A percentile compares a stretch with the other conserved stretches of the same genome.
Conservation (phyloP, 2,329 filamentous ascomycete genomes). For the Trichoderma polysporum region DNA sequence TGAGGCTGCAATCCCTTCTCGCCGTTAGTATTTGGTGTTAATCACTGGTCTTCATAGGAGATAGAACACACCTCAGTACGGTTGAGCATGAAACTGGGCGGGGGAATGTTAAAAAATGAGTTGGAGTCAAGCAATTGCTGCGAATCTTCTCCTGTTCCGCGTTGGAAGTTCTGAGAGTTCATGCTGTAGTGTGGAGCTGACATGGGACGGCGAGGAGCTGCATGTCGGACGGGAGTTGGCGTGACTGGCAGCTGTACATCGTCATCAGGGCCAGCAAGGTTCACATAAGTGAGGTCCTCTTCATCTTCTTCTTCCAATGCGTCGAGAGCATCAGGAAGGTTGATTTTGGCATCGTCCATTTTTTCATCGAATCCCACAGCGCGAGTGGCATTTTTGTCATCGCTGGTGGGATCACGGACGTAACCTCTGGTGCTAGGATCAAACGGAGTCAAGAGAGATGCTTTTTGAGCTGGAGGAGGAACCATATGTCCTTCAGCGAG, state of each 20-base stretch:
- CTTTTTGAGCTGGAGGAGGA: conserved; percentile 37
- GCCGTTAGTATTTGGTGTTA: background rate
- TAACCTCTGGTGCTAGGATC: conserved; percentile 36
- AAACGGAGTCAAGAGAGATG: conserved; percentile 21
- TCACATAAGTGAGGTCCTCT: conserved; percentile 20
- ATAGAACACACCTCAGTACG: background rate
- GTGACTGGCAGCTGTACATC: conserved; percentile 3
- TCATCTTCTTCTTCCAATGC: conserved; percentile 21
- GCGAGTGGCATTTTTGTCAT: conserved; percentile 30
- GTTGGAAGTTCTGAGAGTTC: background rate
- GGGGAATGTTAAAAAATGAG: background rate
- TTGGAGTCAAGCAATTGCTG: background rate
- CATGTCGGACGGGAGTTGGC: conserved; percentile 21
- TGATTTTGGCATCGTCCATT: conserved; percentile 35
- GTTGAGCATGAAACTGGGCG: background rate
- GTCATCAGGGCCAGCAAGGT: background rate
- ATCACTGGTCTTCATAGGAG: background rate
- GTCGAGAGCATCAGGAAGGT: conserved; percentile 26
- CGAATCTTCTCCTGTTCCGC: background rate
- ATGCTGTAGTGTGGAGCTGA: background rate
- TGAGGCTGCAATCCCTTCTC: background rate
- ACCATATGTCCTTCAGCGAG: conserved; percentile 43
- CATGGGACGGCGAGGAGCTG: background rate
- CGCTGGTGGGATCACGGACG: conserved; percentile 31
- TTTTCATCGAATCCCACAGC: conserved; percentile 36